phyloP scores from a whole-genome alignment of 192 early-diverging fungal species.

The Ramicandelaber brevisporus region DNA sequence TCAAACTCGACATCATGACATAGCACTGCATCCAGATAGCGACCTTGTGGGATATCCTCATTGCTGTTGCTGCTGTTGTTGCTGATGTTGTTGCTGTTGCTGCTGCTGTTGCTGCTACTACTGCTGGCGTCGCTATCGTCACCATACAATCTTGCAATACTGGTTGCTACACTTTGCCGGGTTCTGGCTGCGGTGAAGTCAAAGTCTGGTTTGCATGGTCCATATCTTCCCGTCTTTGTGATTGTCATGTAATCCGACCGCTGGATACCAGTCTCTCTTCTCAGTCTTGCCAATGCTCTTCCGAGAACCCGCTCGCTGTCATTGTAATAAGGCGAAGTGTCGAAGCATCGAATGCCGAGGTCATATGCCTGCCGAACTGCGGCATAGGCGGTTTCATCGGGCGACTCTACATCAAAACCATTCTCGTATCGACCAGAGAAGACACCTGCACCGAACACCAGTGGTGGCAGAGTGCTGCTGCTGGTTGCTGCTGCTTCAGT shows the following conservation, averaged over 20 bases:
- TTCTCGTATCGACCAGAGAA: too few relatives aligned
- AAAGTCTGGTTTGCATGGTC: slow-evolving; percentile 25
- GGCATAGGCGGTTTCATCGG: too few relatives aligned
- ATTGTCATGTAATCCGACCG: slow-evolving; percentile 35
- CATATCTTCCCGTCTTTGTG: slow-evolving; percentile 56
- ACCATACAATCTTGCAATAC: too few relatives aligned
- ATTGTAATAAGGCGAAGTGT: slow-evolving; percentile 50
- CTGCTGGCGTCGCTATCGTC: too few relatives aligned
- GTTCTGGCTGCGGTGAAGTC: too few relatives aligned
- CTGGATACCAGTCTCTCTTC: slow-evolving; percentile 21
- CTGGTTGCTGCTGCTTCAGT: too few relatives aligned
- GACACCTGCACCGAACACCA: too few relatives aligned
- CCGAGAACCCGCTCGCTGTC: slow-evolving; percentile 38
- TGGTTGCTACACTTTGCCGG: too few relatives aligned
- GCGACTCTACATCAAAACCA: too few relatives aligned
- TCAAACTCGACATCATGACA: slow-evolving; percentile 66
- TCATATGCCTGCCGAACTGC: too few relatives aligned
- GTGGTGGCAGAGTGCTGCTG: too few relatives aligned
- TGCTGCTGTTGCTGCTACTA: too few relatives aligned
- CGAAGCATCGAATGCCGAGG: slow-evolving; percentile 39
- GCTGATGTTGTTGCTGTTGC: slow-evolving; percentile 20
- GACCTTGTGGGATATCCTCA: slow-evolving; percentile 24
- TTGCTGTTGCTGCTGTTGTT: slow-evolving; percentile 25
- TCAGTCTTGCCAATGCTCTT: slow-evolving; percentile 19
- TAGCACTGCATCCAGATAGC: slow-evolving; percentile 41